Evolutionary conservation across 192 early-diverging fungal genomes (phyloP).

Genomic region (Spizellomyces sp.): DNA sequence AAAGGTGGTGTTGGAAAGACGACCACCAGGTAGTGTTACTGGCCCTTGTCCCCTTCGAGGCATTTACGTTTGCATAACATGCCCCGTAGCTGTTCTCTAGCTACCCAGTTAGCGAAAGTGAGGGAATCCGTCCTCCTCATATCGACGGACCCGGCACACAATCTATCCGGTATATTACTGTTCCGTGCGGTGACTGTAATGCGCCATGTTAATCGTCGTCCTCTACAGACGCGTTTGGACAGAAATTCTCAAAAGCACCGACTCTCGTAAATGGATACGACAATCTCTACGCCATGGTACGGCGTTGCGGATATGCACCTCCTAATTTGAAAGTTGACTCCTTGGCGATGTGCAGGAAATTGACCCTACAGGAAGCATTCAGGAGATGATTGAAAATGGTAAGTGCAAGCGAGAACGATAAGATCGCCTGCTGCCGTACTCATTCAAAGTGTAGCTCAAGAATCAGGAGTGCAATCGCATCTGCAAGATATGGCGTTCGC

Average conservation of each 20-base stretch:
- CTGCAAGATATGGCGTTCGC: slow-evolving; percentile 98
- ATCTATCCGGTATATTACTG: slow-evolving; percentile 70
- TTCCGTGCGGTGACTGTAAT: neutral
- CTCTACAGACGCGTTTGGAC: slow-evolving; percentile 88
- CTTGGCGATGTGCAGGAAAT: slow-evolving; percentile 77
- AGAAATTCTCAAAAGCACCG: slow-evolving; percentile 98
- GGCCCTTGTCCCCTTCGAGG: neutral
- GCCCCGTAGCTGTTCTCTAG: slow-evolving; percentile 74
- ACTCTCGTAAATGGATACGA: slow-evolving; percentile 91
- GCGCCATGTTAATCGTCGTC: neutral
- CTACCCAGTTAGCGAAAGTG: slow-evolving; percentile 86
- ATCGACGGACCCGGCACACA: slow-evolving; percentile 99
- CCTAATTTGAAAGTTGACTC: neutral
- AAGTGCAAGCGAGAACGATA: slow-evolving; percentile 26
- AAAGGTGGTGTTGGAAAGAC: slow-evolving; percentile 99
- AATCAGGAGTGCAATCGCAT: slow-evolving; percentile 45
- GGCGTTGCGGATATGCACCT: neutral
- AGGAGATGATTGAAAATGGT: slow-evolving; percentile 97
- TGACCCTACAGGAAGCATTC: slow-evolving; percentile 95
- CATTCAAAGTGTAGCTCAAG: slow-evolving; percentile 35
- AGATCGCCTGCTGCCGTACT: neutral
- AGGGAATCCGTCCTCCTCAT: slow-evolving; percentile 95
- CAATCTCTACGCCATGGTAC: slow-evolving; percentile 96
- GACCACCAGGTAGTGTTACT: slow-evolving; percentile 53
- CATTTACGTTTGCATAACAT: neutral